Base-by-base conservation (phyloP, 768 basidiomycete genomes). In the Pisolithus orientalis region DNA sequence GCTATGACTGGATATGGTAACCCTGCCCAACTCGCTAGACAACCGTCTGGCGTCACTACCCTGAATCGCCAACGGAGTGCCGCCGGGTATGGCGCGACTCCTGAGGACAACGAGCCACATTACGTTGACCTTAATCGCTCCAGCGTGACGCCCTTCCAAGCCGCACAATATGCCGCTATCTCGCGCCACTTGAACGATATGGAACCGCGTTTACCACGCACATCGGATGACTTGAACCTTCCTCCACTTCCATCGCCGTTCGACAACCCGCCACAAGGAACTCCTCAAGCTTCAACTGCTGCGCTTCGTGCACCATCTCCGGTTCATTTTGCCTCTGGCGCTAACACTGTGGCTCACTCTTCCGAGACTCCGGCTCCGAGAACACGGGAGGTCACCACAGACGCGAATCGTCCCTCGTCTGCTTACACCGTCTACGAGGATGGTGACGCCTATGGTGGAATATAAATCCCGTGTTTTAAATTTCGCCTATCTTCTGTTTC, bases 111-210 rank as follows among this genome's bases (percentile, higher is more conserved):
- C 16, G 50, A 59, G 11, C 60, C 71, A 10, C 78, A 82, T 54
- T 87, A 89, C 51, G 73, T 82, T 37, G 83, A 89, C 58, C 72
- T 90, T 39, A 72, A 68, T 61, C 76, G 87, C 42, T 81, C 82
- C 16, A 87, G 85, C 59, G 79, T 87, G 2, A 82, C 85, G 3
- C 86, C 87, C 0, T 86, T 76, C 75, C 87, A 90, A 61, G 87
- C 84, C 39, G 76, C 74, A 0, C 88, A 90, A 63, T 89, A 89
- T 59, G 79, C 74, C 17, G 86, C 84, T 59, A 87, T 88, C 51
- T 79, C 83, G 5, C 72, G 76, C 58, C 77, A 71, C 17, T 65
- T 90, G 39, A 76, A 80, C 5, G 37, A 58, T 53, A 31, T 53
- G 39, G 48, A 69, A 27, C 60, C 70, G 32, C 58, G 58, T 34